Percentiles rank a stretch among this genome's conserved stretches.
These are phyloP conservation scores for Ophiostoma perfectum DNA, from an alignment of 2,329 filamentous ascomycete species.

Conservation along the genomic window DNA sequence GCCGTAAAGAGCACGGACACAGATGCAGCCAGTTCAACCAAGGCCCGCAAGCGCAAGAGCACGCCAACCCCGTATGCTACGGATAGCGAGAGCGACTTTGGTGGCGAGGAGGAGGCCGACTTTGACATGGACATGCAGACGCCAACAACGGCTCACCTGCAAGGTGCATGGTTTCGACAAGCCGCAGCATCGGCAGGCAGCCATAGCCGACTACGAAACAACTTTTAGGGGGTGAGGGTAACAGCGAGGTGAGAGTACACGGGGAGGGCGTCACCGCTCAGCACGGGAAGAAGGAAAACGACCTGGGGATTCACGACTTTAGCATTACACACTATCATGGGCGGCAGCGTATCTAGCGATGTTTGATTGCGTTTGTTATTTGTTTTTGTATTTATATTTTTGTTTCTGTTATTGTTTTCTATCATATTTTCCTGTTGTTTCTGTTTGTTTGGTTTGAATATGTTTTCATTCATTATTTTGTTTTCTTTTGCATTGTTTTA, in stretches of 20 bases:
- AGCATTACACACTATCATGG: neutral
- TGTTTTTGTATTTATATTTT: neutral
- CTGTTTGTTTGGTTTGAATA: neutral
- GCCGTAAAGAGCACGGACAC: neutral
- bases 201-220: neutral
- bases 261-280: neutral
- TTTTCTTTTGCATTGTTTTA: neutral
- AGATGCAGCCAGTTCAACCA: neutral
- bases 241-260: neutral
- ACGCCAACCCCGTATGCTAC: slow-evolving; percentile 23
- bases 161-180: slow-evolving; percentile 22
- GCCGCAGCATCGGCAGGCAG: slow-evolving; percentile 30
- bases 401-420: neutral
- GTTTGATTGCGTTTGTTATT: neutral
- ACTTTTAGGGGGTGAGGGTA: neutral
- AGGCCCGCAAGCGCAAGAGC: slow-evolving; percentile 25
- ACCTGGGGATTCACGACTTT: neutral
- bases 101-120: slow-evolving; percentile 14
- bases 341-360: slow-evolving; percentile 7
- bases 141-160: slow-evolving; percentile 21
- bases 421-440: neutral
- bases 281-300: neutral
- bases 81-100: slow-evolving; percentile 20
- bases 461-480: neutral
- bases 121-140: slow-evolving; percentile 23